Evolutionary conservation across 768 basidiomycete species (phyloP).

Genomic region (Pleurotus pulmonarius): DNA sequence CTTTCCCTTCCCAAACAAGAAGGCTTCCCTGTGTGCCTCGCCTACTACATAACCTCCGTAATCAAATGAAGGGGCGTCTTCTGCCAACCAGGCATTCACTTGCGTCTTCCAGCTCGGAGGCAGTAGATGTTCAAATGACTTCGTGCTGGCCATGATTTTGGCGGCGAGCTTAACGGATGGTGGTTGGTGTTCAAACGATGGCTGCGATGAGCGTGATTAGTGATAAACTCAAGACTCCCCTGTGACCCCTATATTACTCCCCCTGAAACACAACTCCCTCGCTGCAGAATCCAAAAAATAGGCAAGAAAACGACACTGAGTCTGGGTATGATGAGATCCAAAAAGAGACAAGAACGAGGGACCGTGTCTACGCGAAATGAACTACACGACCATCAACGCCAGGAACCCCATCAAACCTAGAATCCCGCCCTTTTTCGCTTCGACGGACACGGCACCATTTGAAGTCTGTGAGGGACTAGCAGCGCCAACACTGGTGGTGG

Average conservation of each 20-base stretch:
- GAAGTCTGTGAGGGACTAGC: background rate
- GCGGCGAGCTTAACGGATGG: background rate
- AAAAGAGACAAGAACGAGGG: too few relatives aligned
- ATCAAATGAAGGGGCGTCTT: slow-evolving; percentile 96
- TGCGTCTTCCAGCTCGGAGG: slow-evolving; percentile 91
- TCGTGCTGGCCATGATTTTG: slow-evolving; percentile 9
- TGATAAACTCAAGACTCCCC: too few relatives aligned
- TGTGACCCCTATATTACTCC: too few relatives aligned
- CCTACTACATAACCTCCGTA: slow-evolving; percentile 97
- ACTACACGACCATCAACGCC: background rate
- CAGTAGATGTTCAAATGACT: slow-evolving; percentile 65
- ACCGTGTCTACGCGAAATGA: too few relatives aligned
- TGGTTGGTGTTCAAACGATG: background rate
- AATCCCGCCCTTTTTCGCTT: background rate
- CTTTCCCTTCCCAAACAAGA: slow-evolving; percentile 86
- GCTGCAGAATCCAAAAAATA: too few relatives aligned
- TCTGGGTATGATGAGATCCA: too few relatives aligned
- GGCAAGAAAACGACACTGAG: too few relatives aligned
- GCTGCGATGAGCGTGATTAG: too few relatives aligned
- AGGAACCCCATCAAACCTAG: background rate
- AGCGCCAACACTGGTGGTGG: background rate
- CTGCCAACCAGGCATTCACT: slow-evolving; percentile 78
- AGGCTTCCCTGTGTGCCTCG: slow-evolving; percentile 81
- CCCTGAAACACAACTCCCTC: too few relatives aligned
- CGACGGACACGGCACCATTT: background rate